Conservation (phyloP, 352 stramenopile species). For the Elongisporangium anandrum region DNA sequence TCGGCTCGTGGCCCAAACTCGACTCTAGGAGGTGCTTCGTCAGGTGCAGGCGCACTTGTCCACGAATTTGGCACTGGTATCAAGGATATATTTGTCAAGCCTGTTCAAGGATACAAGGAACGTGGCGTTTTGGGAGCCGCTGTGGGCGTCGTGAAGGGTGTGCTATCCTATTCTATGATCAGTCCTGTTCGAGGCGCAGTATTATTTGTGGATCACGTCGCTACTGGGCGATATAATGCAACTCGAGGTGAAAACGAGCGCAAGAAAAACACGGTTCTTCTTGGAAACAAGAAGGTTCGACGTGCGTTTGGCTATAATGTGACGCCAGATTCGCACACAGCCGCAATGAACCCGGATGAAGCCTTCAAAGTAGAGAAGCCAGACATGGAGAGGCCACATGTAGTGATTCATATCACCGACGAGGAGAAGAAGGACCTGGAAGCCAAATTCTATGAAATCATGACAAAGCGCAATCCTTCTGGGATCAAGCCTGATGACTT, state of each 20-base stretch:
- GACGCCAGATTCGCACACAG: constrained; percentile 35
- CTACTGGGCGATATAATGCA: constrained; percentile 59
- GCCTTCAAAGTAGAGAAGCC: neutral
- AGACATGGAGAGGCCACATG: constrained; percentile 8
- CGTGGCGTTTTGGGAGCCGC: constrained; percentile 55
- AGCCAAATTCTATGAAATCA: constrained; percentile 18
- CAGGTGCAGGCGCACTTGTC: constrained; percentile 51
- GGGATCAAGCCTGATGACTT: no score
- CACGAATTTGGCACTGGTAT: constrained; percentile 60
- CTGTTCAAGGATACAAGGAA: constrained; percentile 49
- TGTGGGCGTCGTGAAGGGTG: constrained; percentile 50
- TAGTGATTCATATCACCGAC: constrained; percentile 17
- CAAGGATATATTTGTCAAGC: constrained; percentile 59
- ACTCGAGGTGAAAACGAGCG: constrained; percentile 30
- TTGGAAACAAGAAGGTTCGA: constrained; percentile 35
- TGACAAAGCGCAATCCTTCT: no score
- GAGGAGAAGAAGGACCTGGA: constrained; percentile 21
- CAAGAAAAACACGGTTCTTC: constrained; percentile 42
- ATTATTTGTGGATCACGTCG: constrained; percentile 62
- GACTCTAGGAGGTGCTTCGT: constrained; percentile 37
- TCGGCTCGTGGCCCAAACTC: constrained; percentile 49
- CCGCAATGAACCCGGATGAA: constrained; percentile 47
- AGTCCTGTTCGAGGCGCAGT: constrained; percentile 47
- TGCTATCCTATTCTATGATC: constrained; percentile 46
- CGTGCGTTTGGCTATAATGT: constrained; percentile 32